Percentiles rank a stretch among this genome's conserved stretches.
These are phyloP conservation scores for Pythium pyrilobum DNA, from an alignment of 352 stramenopile genomes.

Conservation along the genomic window DNA sequence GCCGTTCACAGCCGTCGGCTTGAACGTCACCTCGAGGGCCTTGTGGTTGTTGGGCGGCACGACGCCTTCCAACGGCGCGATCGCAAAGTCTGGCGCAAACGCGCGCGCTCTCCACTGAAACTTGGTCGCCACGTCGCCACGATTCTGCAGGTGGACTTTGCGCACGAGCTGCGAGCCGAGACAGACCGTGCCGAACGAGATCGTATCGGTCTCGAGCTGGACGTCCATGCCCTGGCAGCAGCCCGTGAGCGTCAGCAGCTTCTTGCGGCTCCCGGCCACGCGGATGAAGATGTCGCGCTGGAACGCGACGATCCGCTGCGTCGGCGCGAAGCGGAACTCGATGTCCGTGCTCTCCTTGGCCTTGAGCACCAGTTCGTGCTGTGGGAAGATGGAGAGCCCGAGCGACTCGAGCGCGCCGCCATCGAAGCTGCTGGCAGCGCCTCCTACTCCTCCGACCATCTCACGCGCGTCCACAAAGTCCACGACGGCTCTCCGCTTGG, in stretches of 20 bases:
- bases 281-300: constrained; percentile 57
- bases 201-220: constrained; percentile 79
- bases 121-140: constrained; percentile 83
- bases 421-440: constrained; percentile 8
- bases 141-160: constrained; percentile 87
- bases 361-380: constrained; percentile 54
- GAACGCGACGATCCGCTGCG: constrained; percentile 55
- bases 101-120: constrained; percentile 81
- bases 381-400: constrained; percentile 64
- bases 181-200: constrained; percentile 90
- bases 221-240: constrained; percentile 91
- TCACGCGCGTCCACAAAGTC: constrained; percentile 35
- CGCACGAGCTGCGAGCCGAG: constrained; percentile 79
- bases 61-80: constrained; percentile 77
- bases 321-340: constrained; percentile 69
- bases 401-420: constrained; percentile 31
- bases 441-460: too few species aligned
- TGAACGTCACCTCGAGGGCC: constrained; percentile 89
- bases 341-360: constrained; percentile 76
- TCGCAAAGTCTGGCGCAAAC: constrained; percentile 78
- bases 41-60: constrained; percentile 84
- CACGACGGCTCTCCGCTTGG: constrained; percentile 67
- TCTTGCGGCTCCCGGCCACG: constrained; percentile 61
- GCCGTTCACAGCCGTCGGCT: constrained; percentile 60
- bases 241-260: constrained; percentile 78